A percentile compares a stretch with the other conserved stretches of the same genome.
These are phyloP conservation scores for Inonotus obliquus DNA, from an alignment of 1,284 basidiomycete genomes.

Conservation along the genomic window DNA sequence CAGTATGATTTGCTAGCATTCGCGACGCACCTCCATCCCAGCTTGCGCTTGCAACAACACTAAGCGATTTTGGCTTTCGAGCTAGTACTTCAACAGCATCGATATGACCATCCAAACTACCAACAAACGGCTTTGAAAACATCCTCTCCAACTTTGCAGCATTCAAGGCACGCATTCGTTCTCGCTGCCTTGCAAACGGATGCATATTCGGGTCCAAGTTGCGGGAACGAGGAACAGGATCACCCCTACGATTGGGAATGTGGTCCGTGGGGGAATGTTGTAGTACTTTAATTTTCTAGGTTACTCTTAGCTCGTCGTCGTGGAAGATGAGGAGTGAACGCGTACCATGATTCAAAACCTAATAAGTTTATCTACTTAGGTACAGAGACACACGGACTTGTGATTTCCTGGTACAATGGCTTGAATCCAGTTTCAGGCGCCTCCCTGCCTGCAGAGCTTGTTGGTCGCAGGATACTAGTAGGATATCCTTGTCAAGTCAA, in stretches of 20 bases:
- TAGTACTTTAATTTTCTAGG: constrained; percentile 82
- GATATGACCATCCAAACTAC: constrained; percentile 85
- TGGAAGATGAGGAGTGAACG: neutral
- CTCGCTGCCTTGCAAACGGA: constrained; percentile 88
- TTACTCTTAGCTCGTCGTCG: neutral
- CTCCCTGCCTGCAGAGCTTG: no score
- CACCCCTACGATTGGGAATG: constrained; percentile 66
- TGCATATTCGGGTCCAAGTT: constrained; percentile 95
- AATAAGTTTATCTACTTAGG: neutral
- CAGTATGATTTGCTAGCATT: neutral
- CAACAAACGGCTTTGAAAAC: constrained; percentile 96
- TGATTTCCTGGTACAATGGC: no score
- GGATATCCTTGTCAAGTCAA: no score
- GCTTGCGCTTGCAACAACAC: constrained; percentile 86
- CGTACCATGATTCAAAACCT: neutral
- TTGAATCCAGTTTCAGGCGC: no score
- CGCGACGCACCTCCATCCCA: constrained; percentile 84
- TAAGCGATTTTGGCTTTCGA: constrained; percentile 74
- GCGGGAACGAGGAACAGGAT: constrained; percentile 82
- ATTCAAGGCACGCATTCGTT: constrained; percentile 91
- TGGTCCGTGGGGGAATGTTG: constrained; percentile 80
- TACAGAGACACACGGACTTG: no score
- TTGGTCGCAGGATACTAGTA: no score
- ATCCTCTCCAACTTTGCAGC: constrained; percentile 96
- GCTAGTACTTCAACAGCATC: constrained; percentile 93